These are phyloP conservation scores for Poterioochromonas sp. DNA, from an alignment of 352 stramenopile species.

Conservation along the genomic window DNA sequence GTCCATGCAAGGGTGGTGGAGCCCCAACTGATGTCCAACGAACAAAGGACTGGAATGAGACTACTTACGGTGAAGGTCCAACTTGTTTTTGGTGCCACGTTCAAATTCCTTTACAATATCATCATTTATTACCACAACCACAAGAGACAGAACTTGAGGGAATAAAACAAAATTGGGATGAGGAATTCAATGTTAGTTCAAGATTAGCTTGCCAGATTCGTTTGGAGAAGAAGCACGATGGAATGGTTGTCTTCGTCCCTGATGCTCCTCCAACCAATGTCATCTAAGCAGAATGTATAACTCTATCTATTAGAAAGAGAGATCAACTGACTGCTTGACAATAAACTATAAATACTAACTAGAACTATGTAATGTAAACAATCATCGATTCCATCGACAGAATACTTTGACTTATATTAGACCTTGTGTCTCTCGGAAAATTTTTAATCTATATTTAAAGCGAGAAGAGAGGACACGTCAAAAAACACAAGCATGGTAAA, in stretches of 20 bases:
- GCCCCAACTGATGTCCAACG: neutral
- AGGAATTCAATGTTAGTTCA: neutral
- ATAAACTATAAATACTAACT: no score
- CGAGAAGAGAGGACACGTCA: no score
- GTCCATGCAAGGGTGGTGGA: neutral
- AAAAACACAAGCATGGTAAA: no score
- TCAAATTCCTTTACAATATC: conserved; percentile 13
- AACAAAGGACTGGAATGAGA: neutral
- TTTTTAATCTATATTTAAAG: no score
- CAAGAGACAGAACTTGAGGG: neutral
- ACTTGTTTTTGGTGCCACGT: conserved; percentile 21
- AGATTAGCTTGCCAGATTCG: conserved; percentile 23
- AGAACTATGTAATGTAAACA: no score
- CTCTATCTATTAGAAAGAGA: no score
- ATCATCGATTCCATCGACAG: no score
- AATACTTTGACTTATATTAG: no score
- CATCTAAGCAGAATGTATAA: neutral
- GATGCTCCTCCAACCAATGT: neutral
- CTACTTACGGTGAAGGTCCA: conserved; percentile 9
- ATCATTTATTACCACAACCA: neutral
- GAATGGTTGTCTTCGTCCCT: conserved; percentile 24
- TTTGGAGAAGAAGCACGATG: conserved; percentile 26
- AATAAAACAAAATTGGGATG: conserved; percentile 1
- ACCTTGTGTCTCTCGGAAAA: no score
- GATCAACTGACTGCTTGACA: no score